A percentile compares a stretch with the other conserved stretches of the same genome.
phyloP scores from a whole-genome alignment of 2,329 filamentous ascomycete genomes.

The Cucurbitaria berberidis region DNA sequence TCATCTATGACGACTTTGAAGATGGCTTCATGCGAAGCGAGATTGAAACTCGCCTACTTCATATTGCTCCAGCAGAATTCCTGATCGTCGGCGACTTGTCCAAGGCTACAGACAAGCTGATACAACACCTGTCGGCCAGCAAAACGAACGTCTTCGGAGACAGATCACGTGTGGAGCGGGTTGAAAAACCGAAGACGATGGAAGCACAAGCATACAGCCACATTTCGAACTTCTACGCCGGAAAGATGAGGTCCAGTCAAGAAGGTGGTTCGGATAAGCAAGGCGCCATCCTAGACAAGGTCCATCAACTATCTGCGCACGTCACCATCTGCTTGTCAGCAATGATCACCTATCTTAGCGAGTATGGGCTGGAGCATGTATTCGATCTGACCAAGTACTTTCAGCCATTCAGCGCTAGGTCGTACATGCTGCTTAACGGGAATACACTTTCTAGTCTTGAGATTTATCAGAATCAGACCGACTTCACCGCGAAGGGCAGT shows the following conservation, averaged over 20 bases:
- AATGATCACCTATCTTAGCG: constrained; percentile 91
- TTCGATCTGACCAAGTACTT: constrained; percentile 98
- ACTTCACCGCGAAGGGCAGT: constrained; percentile 82
- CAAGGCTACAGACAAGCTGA: constrained; percentile 87
- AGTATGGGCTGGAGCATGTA: constrained; percentile 93
- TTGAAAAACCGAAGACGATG: constrained; percentile 77
- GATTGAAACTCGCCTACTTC: constrained; percentile 91
- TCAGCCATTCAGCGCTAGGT: constrained; percentile 89
- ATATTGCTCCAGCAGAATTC: constrained; percentile 95
- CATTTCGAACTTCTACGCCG: constrained; percentile 91
- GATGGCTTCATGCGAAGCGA: constrained; percentile 98
- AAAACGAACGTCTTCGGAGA: constrained; percentile 92
- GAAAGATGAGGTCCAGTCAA: constrained; percentile 69
- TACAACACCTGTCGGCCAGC: constrained; percentile 86
- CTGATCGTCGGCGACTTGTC: constrained; percentile 90
- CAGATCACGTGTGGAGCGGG: constrained; percentile 81
- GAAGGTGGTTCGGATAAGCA: constrained; percentile 42
- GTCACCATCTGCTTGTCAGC: constrained; percentile 92
- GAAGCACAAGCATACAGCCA: constrained; percentile 85
- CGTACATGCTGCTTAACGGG: constrained; percentile 95
- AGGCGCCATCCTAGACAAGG: constrained; percentile 77
- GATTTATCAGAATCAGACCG: constrained; percentile 93
- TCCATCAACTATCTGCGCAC: constrained; percentile 81
- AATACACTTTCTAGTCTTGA: constrained; percentile 94
- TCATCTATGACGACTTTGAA: constrained; percentile 94